phyloP scores from a whole-genome alignment of 1,139 yeast species.

The Zhuliangozyma blackwelliae region DNA sequence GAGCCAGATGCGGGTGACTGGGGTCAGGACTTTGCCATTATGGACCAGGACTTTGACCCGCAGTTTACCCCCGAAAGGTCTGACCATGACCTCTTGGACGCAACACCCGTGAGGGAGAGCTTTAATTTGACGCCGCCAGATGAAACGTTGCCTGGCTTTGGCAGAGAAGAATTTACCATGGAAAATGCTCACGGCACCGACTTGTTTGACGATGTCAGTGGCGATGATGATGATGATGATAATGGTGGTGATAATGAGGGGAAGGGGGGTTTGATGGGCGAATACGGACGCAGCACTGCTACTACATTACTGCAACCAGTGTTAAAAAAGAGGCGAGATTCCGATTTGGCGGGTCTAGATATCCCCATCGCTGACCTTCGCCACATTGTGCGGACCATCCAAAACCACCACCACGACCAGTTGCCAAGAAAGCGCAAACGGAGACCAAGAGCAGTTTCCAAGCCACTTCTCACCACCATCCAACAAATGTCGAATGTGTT shows the following conservation, averaged over 20 bases:
- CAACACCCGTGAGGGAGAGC: background rate
- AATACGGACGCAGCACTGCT: too few species aligned
- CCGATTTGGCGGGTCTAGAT: background rate
- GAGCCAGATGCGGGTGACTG: background rate
- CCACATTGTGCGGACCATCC: background rate
- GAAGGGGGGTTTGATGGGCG: too few species aligned
- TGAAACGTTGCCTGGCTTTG: background rate
- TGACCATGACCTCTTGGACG: background rate
- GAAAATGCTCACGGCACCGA: too few species aligned
- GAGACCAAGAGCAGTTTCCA: constrained; percentile 1
- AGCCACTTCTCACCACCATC: constrained; percentile 7
- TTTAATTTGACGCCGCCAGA: background rate
- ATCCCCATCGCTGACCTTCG: background rate
- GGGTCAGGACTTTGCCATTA: background rate
- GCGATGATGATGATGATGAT: background rate
- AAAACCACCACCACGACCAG: constrained; percentile 4
- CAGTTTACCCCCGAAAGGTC: background rate
- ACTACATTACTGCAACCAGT: too few species aligned
- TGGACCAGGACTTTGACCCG: background rate
- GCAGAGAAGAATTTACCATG: too few species aligned
- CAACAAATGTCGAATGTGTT: constrained; percentile 26
- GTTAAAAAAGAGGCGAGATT: background rate
- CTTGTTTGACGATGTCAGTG: too few species aligned
- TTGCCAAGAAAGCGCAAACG: constrained; percentile 3
- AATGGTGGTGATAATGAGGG: too few species aligned